Evolutionary conservation across 176 grass and related monocot genomes (phyloP).

Genomic region (Musa itinerans): DNA sequence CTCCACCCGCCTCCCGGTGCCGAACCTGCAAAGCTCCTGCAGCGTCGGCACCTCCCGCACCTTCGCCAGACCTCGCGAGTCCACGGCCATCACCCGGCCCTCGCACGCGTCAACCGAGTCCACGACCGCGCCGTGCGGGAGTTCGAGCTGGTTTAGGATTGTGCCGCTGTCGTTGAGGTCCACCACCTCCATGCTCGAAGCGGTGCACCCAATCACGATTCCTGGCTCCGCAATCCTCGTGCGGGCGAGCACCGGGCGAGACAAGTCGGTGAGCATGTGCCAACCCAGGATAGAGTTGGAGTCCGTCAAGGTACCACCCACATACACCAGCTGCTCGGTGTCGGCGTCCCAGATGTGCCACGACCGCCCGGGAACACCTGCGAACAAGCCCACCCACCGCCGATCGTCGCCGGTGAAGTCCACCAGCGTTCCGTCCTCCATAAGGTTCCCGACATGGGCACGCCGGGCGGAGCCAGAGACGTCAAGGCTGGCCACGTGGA

Average conservation of each 20-base stretch:
- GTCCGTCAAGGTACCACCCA: conserved; percentile 26
- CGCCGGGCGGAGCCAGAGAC: not conserved
- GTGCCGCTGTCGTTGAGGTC: conserved; percentile 5
- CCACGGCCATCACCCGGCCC: conserved; percentile 9
- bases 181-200: conserved; percentile 24
- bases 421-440: conserved; percentile 31
- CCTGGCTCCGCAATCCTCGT: conserved; percentile 2
- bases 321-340: conserved; percentile 23
- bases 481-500: conserved; percentile 14
- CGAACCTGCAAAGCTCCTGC: conserved; percentile 23
- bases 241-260: conserved; percentile 4
- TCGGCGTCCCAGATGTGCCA: conserved; percentile 36
- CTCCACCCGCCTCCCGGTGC: not conserved
- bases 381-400: conserved; percentile 38
- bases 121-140: not conserved
- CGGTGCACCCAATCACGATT: conserved; percentile 18
- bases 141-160: conserved; percentile 8
- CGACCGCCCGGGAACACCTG: conserved; percentile 23
- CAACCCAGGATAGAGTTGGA: conserved; percentile 22
- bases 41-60: conserved; percentile 12
- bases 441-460: conserved; percentile 16
- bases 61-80: conserved; percentile 15
- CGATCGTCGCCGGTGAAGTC: conserved; percentile 27
- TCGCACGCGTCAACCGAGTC: conserved; percentile 17
- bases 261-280: conserved; percentile 26